Evolutionary conservation across 2,329 filamentous ascomycete species (phyloP).

Genomic region (Simplicillium sp.): DNA sequence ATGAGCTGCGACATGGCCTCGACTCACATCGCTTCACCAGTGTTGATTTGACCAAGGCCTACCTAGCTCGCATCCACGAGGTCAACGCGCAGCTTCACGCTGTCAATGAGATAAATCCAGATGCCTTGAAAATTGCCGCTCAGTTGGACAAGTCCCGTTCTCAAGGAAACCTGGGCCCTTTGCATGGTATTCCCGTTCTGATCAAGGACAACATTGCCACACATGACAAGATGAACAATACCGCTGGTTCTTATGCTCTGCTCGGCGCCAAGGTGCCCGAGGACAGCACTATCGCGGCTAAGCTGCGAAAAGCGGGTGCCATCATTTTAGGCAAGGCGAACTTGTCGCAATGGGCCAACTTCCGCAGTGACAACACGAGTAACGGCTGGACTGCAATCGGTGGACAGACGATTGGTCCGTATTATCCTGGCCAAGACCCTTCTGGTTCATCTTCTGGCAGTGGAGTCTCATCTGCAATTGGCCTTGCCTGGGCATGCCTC

Average conservation of each 20-base stretch:
- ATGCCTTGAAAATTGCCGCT: slow-evolving; percentile 26
- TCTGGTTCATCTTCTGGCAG: slow-evolving; percentile 53
- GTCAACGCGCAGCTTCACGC: slow-evolving; percentile 15
- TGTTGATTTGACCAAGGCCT: slow-evolving; percentile 23
- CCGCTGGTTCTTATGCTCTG: slow-evolving; percentile 53
- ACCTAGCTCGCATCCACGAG: slow-evolving; percentile 16
- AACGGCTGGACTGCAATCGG: slow-evolving; percentile 58
- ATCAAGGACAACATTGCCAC: slow-evolving; percentile 62
- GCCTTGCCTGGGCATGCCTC: slow-evolving; percentile 40
- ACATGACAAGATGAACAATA: slow-evolving; percentile 52
- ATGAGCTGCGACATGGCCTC: slow-evolving; percentile 10
- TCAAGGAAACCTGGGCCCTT: slow-evolving; percentile 24
- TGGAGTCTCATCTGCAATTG: slow-evolving; percentile 48
- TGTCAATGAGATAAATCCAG: slow-evolving; percentile 26
- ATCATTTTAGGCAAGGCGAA: slow-evolving; percentile 60
- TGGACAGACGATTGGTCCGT: slow-evolving; percentile 53
- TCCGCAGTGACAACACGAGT: slow-evolving; percentile 42
- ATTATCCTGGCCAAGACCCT: slow-evolving; percentile 52
- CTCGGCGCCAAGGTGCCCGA: slow-evolving; percentile 44
- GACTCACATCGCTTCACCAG: slow-evolving; percentile 19
- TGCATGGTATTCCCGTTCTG: slow-evolving; percentile 56
- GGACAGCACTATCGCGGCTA: slow-evolving; percentile 50
- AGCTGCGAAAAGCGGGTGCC: slow-evolving; percentile 50
- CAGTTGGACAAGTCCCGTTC: slow-evolving; percentile 18
- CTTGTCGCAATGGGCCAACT: slow-evolving; percentile 57